Percentiles rank a stretch among this genome's conserved stretches.
These are phyloP conservation scores for Scopulariopsis brevicaulis DNA, from an alignment of 2,329 filamentous ascomycete species.

Conservation along the genomic window DNA sequence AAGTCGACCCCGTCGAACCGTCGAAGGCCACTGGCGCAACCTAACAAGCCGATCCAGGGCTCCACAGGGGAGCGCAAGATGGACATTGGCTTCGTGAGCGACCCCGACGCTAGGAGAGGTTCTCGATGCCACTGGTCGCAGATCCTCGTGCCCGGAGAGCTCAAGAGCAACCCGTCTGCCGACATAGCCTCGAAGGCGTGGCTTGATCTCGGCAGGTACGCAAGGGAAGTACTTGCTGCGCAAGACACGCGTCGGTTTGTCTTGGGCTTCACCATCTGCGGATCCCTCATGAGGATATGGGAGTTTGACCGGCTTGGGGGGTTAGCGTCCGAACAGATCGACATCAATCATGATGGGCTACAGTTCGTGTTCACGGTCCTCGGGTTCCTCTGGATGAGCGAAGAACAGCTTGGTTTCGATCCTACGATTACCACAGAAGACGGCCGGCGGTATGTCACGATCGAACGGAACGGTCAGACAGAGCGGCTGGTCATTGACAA, in stretches of 20 bases:
- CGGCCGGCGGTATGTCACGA: constrained; percentile 23
- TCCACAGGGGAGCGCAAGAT: too few relatives aligned
- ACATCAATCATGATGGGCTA: constrained; percentile 29
- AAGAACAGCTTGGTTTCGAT: constrained; percentile 29
- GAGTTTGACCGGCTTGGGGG: constrained; percentile 31
- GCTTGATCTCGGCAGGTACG: too few relatives aligned
- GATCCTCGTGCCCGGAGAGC: too few relatives aligned
- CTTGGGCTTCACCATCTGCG: too few relatives aligned
- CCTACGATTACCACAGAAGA: constrained; percentile 23
- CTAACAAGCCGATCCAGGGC: too few relatives aligned
- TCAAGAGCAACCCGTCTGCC: too few relatives aligned
- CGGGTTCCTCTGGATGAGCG: constrained; percentile 26
- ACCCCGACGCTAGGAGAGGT: too few relatives aligned
- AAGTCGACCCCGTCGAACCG: constrained; percentile 8
- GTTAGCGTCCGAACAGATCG: constrained; percentile 29
- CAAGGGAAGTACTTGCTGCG: constrained; percentile 27
- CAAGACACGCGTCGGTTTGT: constrained; percentile 30
- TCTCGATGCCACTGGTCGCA: too few relatives aligned
- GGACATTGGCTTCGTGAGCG: too few relatives aligned
- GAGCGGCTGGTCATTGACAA: constrained; percentile 28
- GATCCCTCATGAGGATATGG: constrained; percentile 32
- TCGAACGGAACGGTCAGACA: constrained; percentile 20
- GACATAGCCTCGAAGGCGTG: too few relatives aligned
- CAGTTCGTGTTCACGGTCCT: constrained; percentile 27
- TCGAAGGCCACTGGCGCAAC: constrained; percentile 15